Evolutionary conservation across 352 stramenopile genomes (phyloP), one percentile per base, ranked within the genome.

Genomic region (Globisporangium middletonii): DNA sequence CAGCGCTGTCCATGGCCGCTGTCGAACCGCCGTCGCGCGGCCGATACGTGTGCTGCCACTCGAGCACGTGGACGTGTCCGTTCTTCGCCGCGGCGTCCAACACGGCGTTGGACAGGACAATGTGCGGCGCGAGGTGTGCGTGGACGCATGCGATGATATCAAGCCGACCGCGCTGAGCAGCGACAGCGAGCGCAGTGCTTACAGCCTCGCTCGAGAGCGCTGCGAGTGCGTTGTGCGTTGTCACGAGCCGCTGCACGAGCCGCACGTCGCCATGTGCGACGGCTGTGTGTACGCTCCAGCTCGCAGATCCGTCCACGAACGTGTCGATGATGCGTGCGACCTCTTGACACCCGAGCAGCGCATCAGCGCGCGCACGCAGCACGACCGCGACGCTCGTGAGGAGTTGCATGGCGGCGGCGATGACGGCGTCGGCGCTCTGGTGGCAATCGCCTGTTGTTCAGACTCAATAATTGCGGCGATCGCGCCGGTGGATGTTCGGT

Each of bases 141-240:
- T 62, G 56, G 11, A 59, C 43, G 30, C 45, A 55, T 35, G 46
- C 23, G 12, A 61, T 28, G 37, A 61, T 37, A 27, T 55, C 55
- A 4, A 61, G 4, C 26, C 44, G 28, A 0, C 50, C 50, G 3
- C 41, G 28, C 8, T 28, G 37, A 8, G 55, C 55, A 18, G 55
- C 45, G 33, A 43, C 13, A 12, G 37, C 18, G 16, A 55, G 46
- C 13, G 46, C 46, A 30, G 55, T 27, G 4, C 48, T 41, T 30
- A 63, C 49, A 19, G 47, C 48, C 27, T 49, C 26, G 12, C 23
- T 57, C 1, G 50, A 52, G 27, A 56, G 37, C 18, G 18, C 13
- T 6, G 28, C 26, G 8, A 59, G 33, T 18, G 43, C 54, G 12
- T 49, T 47, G 33, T 44, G 53, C 7, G 33, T 28, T 13, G 50